Evolutionary conservation across 2,329 filamentous ascomycete genomes (phyloP).

Genomic region (Diatrype stigma): DNA sequence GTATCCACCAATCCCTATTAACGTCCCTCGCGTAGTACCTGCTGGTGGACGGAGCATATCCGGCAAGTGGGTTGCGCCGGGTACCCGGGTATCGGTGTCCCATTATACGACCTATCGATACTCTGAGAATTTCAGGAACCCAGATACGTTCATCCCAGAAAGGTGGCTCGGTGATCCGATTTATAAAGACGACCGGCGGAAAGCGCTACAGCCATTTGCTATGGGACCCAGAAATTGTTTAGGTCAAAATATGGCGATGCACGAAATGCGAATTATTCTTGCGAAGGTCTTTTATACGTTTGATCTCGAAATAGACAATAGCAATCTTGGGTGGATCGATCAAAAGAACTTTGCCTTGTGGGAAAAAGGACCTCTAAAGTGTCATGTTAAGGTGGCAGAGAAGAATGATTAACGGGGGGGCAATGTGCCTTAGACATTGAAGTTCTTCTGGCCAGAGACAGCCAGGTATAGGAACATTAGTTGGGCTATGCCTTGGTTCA

Average conservation of each 20-base stretch:
- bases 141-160: slow-evolving; percentile 16
- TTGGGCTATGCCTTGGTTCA: too few species aligned
- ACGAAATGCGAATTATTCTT: slow-evolving; percentile 17
- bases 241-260: slow-evolving; percentile 15
- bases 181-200: slow-evolving; percentile 15
- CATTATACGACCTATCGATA: slow-evolving; percentile 8
- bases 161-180: slow-evolving; percentile 17
- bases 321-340: slow-evolving; percentile 10
- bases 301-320: slow-evolving; percentile 11
- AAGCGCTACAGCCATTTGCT: slow-evolving; percentile 17
- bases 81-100: background rate
- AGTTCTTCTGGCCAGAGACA: too few species aligned
- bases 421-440: too few species aligned
- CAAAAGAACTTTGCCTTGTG: slow-evolving; percentile 11
- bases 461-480: too few species aligned
- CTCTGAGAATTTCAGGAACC: slow-evolving; percentile 12
- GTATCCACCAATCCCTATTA: slow-evolving; percentile 9
- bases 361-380: slow-evolving; percentile 3
- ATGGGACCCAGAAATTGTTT: slow-evolving; percentile 18
- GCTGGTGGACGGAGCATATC: slow-evolving; percentile 12
- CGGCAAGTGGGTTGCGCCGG: slow-evolving; percentile 1
- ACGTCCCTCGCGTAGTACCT: slow-evolving; percentile 5
- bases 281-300: slow-evolving; percentile 12
- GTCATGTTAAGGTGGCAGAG: too few species aligned
- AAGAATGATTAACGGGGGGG: too few species aligned